Conservation (phyloP, 805 yeast genomes). For the Torulaspora quercuum region DNA sequence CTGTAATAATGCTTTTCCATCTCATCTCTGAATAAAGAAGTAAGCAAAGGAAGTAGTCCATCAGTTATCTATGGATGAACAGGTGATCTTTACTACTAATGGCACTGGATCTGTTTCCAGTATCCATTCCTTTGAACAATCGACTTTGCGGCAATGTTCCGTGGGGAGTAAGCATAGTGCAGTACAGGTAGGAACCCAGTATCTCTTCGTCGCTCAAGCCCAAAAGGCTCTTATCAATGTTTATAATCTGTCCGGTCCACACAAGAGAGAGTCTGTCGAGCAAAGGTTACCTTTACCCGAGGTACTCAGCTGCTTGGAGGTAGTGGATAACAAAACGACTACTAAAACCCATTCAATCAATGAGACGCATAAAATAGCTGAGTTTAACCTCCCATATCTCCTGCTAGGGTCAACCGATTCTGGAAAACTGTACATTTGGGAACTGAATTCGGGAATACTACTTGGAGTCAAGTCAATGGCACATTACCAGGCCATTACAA, state of each 20-base stretch:
- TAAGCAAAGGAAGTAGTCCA: no score
- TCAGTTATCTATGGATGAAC: conserved; percentile 29
- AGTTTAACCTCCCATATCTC: conserved; percentile 55
- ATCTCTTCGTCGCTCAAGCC: conserved; percentile 61
- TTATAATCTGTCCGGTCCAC: conserved; percentile 47
- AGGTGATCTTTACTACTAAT: conserved; percentile 32
- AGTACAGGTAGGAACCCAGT: conserved; percentile 51
- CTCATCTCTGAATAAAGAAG: conserved; percentile 22
- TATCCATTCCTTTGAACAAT: conserved; percentile 32
- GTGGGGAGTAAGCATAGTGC: conserved; percentile 49
- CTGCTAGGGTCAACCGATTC: conserved; percentile 56
- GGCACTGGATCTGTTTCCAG: conserved; percentile 30
- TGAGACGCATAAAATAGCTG: conserved; percentile 34
- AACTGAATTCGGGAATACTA: conserved; percentile 69
- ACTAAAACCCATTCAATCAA: conserved; percentile 18
- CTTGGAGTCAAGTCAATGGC: conserved; percentile 65
- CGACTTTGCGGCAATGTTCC: conserved; percentile 39
- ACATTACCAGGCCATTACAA: conserved; percentile 75
- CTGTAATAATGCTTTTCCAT: conserved; percentile 10
- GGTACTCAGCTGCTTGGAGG: conserved; percentile 49
- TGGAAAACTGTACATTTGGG: conserved; percentile 88
- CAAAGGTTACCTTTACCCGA: conserved; percentile 86
- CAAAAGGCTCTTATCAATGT: conserved; percentile 72
- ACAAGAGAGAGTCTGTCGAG: conserved; percentile 52
- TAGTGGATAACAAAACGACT: conserved; percentile 25